Conservation (phyloP, 2,329 filamentous ascomycete species). For the Seiridium unicorne region DNA sequence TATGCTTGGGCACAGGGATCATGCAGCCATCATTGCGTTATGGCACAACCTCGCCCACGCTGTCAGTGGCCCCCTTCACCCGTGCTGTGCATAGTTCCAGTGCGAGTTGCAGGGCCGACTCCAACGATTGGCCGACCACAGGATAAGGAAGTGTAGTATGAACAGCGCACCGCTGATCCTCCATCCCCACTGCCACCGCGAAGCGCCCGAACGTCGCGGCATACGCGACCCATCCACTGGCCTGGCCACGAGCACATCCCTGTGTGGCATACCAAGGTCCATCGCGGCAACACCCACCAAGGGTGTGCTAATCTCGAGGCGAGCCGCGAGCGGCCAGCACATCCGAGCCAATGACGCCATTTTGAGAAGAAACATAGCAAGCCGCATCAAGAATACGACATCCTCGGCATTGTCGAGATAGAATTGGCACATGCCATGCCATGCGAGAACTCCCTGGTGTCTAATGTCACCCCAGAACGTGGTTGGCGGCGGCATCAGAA, state of each 20-base stretch:
- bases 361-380: slow-evolving; percentile 68
- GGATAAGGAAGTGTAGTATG: slow-evolving; percentile 30
- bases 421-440: slow-evolving; percentile 33
- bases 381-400: slow-evolving; percentile 43
- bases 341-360: slow-evolving; percentile 61
- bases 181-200: slow-evolving; percentile 30
- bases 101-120: slow-evolving; percentile 10
- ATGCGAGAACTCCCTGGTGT: slow-evolving; percentile 31
- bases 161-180: slow-evolving; percentile 29
- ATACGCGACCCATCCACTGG: slow-evolving; percentile 13
- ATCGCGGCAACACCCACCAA: slow-evolving; percentile 67
- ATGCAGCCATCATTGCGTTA: no score
- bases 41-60: no score
- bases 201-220: slow-evolving; percentile 8
- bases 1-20: no score
- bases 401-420: slow-evolving; percentile 25
- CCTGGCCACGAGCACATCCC: slow-evolving; percentile 8
- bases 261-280: slow-evolving; percentile 51
- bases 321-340: slow-evolving; percentile 72
- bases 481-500: slow-evolving; percentile 50
- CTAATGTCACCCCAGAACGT: slow-evolving; percentile 29
- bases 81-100: not conserved
- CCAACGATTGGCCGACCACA: slow-evolving; percentile 29
- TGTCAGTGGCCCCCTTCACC: no score
- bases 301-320: slow-evolving; percentile 62